Evolutionary conservation across 176 grass and related monocot species (phyloP).

Genomic region (Oryza officinalis): DNA sequence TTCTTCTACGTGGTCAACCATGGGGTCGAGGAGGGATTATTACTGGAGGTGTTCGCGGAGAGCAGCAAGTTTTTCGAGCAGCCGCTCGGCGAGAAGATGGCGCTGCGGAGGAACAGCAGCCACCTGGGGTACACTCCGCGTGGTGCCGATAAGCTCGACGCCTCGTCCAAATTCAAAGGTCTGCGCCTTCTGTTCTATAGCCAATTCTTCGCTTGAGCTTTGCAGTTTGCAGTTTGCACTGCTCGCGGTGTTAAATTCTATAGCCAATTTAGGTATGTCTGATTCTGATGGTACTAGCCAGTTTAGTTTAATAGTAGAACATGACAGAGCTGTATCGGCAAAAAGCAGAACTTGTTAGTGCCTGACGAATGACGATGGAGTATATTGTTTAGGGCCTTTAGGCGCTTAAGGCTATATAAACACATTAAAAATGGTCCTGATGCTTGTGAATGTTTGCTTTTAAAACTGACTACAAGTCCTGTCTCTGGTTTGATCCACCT

Average conservation of each 20-base stretch:
- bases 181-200: not conserved
- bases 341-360: too few species aligned
- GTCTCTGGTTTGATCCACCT: not conserved
- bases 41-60: constrained; percentile 55
- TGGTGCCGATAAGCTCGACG: constrained; percentile 62
- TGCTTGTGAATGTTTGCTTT: not conserved
- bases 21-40: constrained; percentile 43
- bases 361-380: too few species aligned
- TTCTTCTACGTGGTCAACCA: constrained; percentile 92
- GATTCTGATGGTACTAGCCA: too few species aligned
- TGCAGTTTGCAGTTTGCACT: too few species aligned
- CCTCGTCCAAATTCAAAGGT: constrained; percentile 26
- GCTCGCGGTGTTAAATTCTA: too few species aligned
- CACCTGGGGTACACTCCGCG: constrained; percentile 60
- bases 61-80: constrained; percentile 66
- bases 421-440: not conserved
- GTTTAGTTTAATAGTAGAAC: too few species aligned
- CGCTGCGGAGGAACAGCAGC: constrained; percentile 37
- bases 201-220: too few species aligned
- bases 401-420: not conserved
- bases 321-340: too few species aligned
- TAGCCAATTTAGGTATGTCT: too few species aligned
- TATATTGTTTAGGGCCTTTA: too few species aligned
- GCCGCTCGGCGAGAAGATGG: constrained; percentile 74
- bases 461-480: not conserved